Base-by-base conservation (phyloP, 192 early-diverging fungal genomes). In the Cetraspora pellucida region DNA sequence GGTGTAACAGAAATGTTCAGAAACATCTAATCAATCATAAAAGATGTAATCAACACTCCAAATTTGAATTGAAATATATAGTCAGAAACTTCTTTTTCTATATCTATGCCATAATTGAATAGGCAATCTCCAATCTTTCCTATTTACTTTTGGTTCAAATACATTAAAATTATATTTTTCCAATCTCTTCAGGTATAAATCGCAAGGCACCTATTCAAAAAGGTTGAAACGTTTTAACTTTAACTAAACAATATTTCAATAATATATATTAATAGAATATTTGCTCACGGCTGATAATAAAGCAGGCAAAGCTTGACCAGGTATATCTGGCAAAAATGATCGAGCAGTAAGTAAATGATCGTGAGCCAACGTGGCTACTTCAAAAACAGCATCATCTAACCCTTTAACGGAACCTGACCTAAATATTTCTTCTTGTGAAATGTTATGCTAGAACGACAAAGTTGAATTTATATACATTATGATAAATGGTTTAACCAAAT, bases 111-210 rank as follows among this genome's bases (percentile, higher is more conserved):
- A 75, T 43, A 75, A 30, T n/a, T 21, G 1, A 37, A 75, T 47
- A 31, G 74, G 74, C 16, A 75, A 60, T 54, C 65, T 75, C 74
- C 74, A 75, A 65, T 75, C 59, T 52, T 44, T 46, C 52, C 28
- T 54, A 55, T 10, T n/a, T 9, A 75, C 27, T 75, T 83, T 78
- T 7, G 82, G 82, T 59, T 96, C 91, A 83, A 96, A 95, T 0
- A 93, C 80, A 77, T 98, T 88, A 77, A 98, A 98, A 58, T 96
- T 87, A 28, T 74, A 85, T 65, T 83, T 81, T 79, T 98, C 93
- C 14, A 98, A 85, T 31, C 85, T 80, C 61, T 91, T 85, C 25
- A 98, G 85, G 79, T 91, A 98, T 27, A 83, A 80, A 46, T 95
- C 88, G 61, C 81, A 82, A 1, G 95, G 89, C 3, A 93, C 82